These are phyloP conservation scores for Gossypium sturtianum DNA, from an alignment of 345 rosid genomes.

Conservation along the genomic window DNA sequence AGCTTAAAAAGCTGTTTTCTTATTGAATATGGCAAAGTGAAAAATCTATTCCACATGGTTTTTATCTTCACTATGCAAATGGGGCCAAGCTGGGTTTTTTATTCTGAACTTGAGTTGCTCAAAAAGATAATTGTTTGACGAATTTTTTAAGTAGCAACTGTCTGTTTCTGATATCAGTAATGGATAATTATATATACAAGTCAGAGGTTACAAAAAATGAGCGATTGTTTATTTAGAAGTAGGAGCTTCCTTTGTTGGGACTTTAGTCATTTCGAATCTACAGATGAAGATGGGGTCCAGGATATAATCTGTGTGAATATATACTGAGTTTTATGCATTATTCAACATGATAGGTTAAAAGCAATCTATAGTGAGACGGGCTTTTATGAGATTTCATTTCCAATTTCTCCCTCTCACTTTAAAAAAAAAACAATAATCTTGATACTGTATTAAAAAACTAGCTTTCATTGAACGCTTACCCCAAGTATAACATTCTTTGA, in stretches of 20 bases:
- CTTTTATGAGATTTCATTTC: neutral
- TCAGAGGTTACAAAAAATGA: neutral
- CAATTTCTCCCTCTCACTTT: neutral
- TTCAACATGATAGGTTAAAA: neutral
- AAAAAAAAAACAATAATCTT: neutral
- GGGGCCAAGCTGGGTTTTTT: neutral
- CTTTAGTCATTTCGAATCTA: neutral
- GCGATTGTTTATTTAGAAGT: neutral
- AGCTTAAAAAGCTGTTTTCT: neutral
- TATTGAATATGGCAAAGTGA: neutral
- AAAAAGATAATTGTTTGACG: neutral
- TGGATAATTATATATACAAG: neutral
- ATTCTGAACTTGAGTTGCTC: neutral
- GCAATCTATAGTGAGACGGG: neutral
- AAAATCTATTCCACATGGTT: neutral
- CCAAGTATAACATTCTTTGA: neutral
- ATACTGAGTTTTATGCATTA: neutral
- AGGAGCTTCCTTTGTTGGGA: neutral
- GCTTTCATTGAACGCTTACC: conserved; percentile 4
- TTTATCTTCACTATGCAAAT: neutral
- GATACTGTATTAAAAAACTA: neutral
- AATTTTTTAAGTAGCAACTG: neutral
- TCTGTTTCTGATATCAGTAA: neutral
- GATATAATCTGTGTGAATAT: neutral
- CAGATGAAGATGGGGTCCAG: neutral